Base-by-base conservation (phyloP, 495 filamentous ascomycete species). In the Opeltia flavorubescens region DNA sequence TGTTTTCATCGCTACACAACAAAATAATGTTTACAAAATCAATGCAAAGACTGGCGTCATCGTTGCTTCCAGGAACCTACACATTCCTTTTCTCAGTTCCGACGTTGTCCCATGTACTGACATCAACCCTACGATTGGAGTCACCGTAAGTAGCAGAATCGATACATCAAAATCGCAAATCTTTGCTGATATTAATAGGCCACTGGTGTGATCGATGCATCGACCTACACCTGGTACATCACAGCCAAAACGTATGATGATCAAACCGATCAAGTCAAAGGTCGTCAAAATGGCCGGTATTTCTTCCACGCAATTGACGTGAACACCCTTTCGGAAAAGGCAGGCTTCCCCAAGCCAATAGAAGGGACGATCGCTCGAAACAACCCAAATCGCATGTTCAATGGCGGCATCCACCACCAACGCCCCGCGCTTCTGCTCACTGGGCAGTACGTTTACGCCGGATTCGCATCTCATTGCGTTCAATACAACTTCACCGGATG, bases 71-170 rank as follows among this genome's bases (percentile, higher is more conserved):
- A 50, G 62, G 33, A 55, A 63, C 24, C 49, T 67, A 3, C 50
- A 58, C 20, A 51, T 48, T 5, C 65, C 65, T 5, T 67, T 67
- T 44, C 44, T 63, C 12, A 50, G 54, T 20, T 50, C 57, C 9
- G 67, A 67, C 23, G 55, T 68, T 17, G 54, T 70, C 64, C 48
- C 56, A 21, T 68, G 66, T 35, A 60, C 53, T 15, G 64, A 65
- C 49, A 67, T 68, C 35, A 58, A 57, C 7, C 55, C 63, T 43
- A 57, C 44, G 5, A 57, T 47, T 12, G 65, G 63, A 6, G 57
- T 66, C 20, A 59, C 56, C 12, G 65, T 59, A 21, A 61, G 65
- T 2, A 66, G 69, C 13, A 68, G 62, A 33, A 57, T 64, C 31
- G n/a, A n/a, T 62, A 66, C 31, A 65, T 68, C 39, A 58, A 66